Percentiles rank a stretch among this genome's conserved stretches.
These are phyloP conservation scores for Kodamaea restingae DNA, from an alignment of 805 yeast genomes.

Conservation along the genomic window DNA sequence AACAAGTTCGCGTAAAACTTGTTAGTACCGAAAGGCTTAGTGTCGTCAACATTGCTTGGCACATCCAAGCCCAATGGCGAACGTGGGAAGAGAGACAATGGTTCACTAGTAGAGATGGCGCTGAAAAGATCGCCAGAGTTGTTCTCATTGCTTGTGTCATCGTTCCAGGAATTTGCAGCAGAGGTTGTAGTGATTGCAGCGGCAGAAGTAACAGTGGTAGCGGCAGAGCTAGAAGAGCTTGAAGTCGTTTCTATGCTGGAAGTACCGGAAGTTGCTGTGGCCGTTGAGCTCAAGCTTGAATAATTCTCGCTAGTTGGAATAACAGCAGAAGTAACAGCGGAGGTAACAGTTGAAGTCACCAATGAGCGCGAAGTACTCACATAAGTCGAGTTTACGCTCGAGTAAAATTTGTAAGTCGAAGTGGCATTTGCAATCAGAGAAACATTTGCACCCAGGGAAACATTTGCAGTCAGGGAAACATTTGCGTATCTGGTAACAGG, in stretches of 20 bases:
- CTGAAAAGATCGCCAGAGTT: conserved; percentile 44
- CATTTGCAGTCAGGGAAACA: neutral
- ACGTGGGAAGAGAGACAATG: conserved; percentile 44
- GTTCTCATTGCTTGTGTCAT: conserved; percentile 9
- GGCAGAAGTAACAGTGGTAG: neutral
- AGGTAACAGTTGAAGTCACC: neutral
- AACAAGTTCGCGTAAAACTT: conserved; percentile 69
- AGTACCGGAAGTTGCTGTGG: neutral
- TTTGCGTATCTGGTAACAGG: neutral
- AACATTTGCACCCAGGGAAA: too few species aligned
- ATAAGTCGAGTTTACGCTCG: too few species aligned
- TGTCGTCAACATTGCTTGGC: conserved; percentile 46
- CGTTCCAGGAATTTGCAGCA: neutral
- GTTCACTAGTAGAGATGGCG: conserved; percentile 43
- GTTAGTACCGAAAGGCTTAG: conserved; percentile 58
- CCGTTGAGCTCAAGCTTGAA: too few species aligned
- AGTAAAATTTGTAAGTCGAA: too few species aligned
- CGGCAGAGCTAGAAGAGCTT: conserved; percentile 2
- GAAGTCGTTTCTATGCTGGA: neutral
- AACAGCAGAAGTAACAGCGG: conserved; percentile 7
- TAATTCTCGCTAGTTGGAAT: conserved; percentile 3
- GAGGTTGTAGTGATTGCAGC: neutral
- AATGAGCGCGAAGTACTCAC: neutral
- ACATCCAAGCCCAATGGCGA: conserved; percentile 42
- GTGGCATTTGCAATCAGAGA: too few species aligned